phyloP scores from a whole-genome alignment of 1,284 basidiomycete genomes.

The Coriolopsis trogii region DNA sequence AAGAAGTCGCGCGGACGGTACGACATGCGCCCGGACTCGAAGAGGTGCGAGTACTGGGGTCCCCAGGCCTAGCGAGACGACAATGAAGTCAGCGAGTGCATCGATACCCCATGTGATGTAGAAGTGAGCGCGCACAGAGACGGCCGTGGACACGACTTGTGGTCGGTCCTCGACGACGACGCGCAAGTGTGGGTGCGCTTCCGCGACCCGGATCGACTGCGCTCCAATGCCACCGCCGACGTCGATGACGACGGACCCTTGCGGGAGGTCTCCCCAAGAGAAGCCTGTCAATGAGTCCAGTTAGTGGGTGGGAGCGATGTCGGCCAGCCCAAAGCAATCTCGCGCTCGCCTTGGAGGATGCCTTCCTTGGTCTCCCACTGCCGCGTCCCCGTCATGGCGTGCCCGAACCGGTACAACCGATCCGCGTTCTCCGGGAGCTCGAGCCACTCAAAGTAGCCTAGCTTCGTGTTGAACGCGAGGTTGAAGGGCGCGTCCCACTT shows the following conservation, averaged over 20 bases:
- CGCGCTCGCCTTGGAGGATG: constrained; percentile 25
- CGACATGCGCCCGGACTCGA: constrained; percentile 26
- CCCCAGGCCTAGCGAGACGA: constrained; percentile 26
- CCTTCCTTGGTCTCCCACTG: constrained; percentile 27
- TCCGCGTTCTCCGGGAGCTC: constrained; percentile 28
- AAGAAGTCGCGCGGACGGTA: constrained; percentile 67
- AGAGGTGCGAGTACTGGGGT: constrained; percentile 21
- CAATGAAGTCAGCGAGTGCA: background rate
- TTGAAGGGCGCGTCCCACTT: constrained; percentile 38
- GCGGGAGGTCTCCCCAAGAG: constrained; percentile 59
- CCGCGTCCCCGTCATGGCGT: constrained; percentile 30
- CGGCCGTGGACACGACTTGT: constrained; percentile 63
- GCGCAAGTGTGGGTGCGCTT: constrained; percentile 51
- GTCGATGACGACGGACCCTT: constrained; percentile 57
- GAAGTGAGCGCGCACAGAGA: constrained; percentile 44
- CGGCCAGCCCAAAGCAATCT: background rate
- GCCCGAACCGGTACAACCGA: constrained; percentile 26
- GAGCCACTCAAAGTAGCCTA: constrained; percentile 30
- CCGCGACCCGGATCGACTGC: constrained; percentile 65
- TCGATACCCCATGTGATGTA: background rate
- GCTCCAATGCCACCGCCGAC: constrained; percentile 78
- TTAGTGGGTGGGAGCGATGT: background rate
- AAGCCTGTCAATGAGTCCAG: constrained; percentile 49
- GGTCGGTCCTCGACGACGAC: constrained; percentile 72
- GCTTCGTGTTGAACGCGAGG: constrained; percentile 27